Conservation (phyloP, 192 early-diverging fungal species). For the Dispira parvispora region DNA sequence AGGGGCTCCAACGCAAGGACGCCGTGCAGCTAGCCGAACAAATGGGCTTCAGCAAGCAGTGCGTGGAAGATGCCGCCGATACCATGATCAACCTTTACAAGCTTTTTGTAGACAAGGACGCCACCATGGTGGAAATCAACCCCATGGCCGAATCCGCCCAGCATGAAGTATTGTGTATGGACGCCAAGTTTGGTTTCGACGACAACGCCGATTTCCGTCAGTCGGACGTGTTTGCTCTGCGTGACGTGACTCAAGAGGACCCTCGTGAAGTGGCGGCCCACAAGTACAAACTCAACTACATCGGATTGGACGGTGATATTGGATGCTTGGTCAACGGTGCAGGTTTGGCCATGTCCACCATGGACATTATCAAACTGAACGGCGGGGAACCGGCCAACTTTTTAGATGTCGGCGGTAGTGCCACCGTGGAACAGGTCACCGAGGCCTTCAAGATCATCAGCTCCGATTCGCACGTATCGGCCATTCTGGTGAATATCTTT, state of each 20-base stretch:
- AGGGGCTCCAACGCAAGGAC: slow-evolving; percentile 54
- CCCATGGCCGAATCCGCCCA: slow-evolving; percentile 83
- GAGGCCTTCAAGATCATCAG: slow-evolving; percentile 99
- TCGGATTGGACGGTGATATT: slow-evolving; percentile 95
- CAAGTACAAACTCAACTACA: slow-evolving; percentile 98
- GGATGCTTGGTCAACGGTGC: slow-evolving; percentile 98
- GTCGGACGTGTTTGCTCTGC: slow-evolving; percentile 69
- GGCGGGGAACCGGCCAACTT: slow-evolving; percentile 99
- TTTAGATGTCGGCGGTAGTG: slow-evolving; percentile 96
- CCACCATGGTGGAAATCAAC: slow-evolving; percentile 98
- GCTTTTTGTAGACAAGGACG: slow-evolving; percentile 91
- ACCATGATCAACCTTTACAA: slow-evolving; percentile 89
- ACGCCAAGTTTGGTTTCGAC: slow-evolving; percentile 98
- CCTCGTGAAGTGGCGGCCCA: slow-evolving; percentile 91
- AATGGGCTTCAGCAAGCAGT: slow-evolving; percentile 76
- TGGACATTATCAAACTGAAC: slow-evolving; percentile 99
- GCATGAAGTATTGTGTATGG: slow-evolving; percentile 91
- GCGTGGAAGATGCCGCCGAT: slow-evolving; percentile 71
- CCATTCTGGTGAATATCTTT: slow-evolving; percentile 98
- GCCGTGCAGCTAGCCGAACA: slow-evolving; percentile 63
- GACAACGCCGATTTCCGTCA: slow-evolving; percentile 99
- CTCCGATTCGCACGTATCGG: slow-evolving; percentile 89
- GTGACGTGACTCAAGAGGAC: slow-evolving; percentile 93
- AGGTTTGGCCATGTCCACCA: slow-evolving; percentile 98
- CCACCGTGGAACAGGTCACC: slow-evolving; percentile 85